Base-by-base conservation (phyloP, 192 early-diverging fungal genomes). In the Coemansia sp. region DNA sequence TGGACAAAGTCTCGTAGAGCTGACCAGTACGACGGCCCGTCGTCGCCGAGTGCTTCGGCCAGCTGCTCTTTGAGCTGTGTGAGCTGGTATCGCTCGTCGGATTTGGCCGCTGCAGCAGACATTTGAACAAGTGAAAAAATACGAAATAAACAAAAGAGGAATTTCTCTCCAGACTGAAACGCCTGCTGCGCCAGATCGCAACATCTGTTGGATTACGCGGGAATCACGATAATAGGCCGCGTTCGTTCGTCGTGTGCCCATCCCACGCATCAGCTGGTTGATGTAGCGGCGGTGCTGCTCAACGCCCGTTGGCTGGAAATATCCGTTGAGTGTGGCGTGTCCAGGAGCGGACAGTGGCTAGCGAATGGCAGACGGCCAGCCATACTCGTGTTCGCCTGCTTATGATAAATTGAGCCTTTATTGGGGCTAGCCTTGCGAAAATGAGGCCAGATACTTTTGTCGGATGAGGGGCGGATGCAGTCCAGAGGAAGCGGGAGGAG, bases 1-100 rank as follows among this genome's bases (percentile, higher is more conserved):
- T 83, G 85, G 27, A 90, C 85, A 73, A 90, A 90, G 37, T 90
- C 86, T 21, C 85, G 81, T 50, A 90, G 70, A 3, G 87, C 86
- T 33, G 87, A 71, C 89, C 89, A 90, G 62, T 90, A 90, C 6
- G 83, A 74, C 0, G 87, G 88, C 17, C 88, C 88, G 56, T 88
- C 86, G 54, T 90, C 88, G 48, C 88, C 87, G 2, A 90, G 77
- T 12, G 86, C 86, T 44, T 90, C 88, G 14, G 87, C 88, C 8
- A 90, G 68, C 43, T 87, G 87, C 59, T 88, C 86, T 46, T 90
- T 90, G 22, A 90, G 72, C 64, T 80, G 77, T n/a, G 67, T 67
- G 19, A 80, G 68, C 53, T 80, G 67, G 64, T 74, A 73, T 41
- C 77, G 67, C 71, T 67, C 77, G 40, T 74, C 77, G 14, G 65